Base-by-base conservation (phyloP, 345 rosid species). In the Mallotus nudiflorus region DNA sequence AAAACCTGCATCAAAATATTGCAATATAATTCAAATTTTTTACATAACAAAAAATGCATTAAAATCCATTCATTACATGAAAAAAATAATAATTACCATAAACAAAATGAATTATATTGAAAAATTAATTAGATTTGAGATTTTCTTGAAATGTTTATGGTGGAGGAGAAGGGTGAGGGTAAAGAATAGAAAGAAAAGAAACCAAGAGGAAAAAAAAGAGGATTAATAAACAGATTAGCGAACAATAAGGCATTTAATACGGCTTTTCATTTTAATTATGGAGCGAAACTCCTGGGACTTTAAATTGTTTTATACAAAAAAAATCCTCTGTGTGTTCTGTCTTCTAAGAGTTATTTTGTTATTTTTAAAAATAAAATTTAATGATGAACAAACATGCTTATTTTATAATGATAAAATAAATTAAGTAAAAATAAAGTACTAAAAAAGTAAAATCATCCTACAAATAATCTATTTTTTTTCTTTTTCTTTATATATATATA, bases 201-300 rank as follows among this genome's bases (percentile, higher is more conserved):
- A 42, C 11, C 11, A 14, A 19, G 15, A 24, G 24, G 46, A 44
- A 14, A 22, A 24, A 9, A 15, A 24, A 45, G 68, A 66, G 56
- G 52, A 46, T n/a, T n/a, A n/a, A n/a, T 59, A 79, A 81, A 70
- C 69, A 59, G 80, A 75, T 51, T 65, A 69, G 75, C 82, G 72
- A 53, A 61, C 31, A 35, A 69, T 54, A 65, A 70, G 59, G 82
- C 85, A 64, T 71, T 74, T 77, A 67, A 84, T 49, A 70, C 83
- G 87, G 77, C 66, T 62, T 74, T 79, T 72, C 71, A 45, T 68
- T 33, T 73, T 61, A 75, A 58, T 64, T 50, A 63, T 56, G 62
- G 55, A 56, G 66, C 81, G 54, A 73, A 60, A 80, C 27, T 71
- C 59, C 20, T n/a, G 74, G 33, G 11, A 39, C 22, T 59, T 77